Conservation (phyloP, 768 basidiomycete species). For the Xerocomus spinulosus region DNA sequence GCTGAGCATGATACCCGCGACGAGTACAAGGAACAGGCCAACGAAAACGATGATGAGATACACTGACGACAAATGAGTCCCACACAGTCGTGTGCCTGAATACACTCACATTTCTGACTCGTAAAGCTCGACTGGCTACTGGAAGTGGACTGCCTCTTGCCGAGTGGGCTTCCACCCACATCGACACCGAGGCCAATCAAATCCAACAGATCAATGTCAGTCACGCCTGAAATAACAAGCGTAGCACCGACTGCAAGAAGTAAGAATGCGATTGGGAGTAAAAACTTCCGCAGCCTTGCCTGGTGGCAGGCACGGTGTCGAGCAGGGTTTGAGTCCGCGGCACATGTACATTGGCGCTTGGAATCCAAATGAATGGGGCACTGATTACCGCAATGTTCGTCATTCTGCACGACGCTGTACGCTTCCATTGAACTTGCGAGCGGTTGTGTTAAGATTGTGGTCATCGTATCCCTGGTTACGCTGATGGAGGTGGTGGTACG, state of each 20-base stretch:
- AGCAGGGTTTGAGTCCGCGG: conserved; percentile 13
- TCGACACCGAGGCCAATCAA: conserved; percentile 25
- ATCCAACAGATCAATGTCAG: conserved; percentile 21
- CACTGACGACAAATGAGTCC: conserved; percentile 32
- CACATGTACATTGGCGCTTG: conserved; percentile 19
- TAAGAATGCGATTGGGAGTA: conserved; percentile 33
- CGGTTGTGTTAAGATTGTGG: conserved; percentile 28
- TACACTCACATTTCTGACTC: conserved; percentile 38
- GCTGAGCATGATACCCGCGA: conserved; percentile 53
- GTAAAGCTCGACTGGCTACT: conserved; percentile 32
- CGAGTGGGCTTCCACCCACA: conserved; percentile 26
- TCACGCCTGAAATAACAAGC: conserved; percentile 31
- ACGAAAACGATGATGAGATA: conserved; percentile 66
- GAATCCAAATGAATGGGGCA: conserved; percentile 23
- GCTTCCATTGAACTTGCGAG: conserved; percentile 21
- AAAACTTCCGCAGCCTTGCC: conserved; percentile 29
- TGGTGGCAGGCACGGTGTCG: conserved; percentile 32
- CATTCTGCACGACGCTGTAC: conserved; percentile 4
- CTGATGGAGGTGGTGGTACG: conserved; percentile 8
- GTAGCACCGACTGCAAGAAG: conserved; percentile 31
- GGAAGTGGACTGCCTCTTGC: conserved; percentile 23
- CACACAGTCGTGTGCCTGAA: not conserved
- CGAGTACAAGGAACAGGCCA: conserved; percentile 51
- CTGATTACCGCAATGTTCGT: conserved; percentile 19
- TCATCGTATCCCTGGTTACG: conserved; percentile 21